Evolutionary conservation across 345 rosid species (phyloP), one percentile per base, ranked within the genome.

Genomic region (Firmiana major): DNA sequence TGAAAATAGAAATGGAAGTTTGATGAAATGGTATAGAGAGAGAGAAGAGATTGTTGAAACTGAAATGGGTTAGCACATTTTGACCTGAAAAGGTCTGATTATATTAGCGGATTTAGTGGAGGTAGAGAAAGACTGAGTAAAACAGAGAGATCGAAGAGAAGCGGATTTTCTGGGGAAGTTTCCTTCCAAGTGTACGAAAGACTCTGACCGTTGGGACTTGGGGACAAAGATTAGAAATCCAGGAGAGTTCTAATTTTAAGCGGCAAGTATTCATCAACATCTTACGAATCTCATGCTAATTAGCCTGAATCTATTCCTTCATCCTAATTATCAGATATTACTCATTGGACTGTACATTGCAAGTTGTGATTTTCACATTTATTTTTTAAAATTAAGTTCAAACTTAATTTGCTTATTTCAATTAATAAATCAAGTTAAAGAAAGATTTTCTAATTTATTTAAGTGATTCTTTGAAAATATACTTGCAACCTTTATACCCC

Each of bases 91-190:
- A 70, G 79, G 89, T 86, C 86, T 79, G 85, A n/a, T 31, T 31
- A 76, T 81, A 49, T 15, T 34, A 77, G 79, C 89, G 87, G 88
- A 81, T 88, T 88, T 83, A 40, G 51, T 79, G 90, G 89, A 53
- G 38, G 60, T 36, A 54, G 63, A 69, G 73, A 46, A 68, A 83
- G 88, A 85, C 85, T 51, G n/a, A 73, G 86, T 87, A 87, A 87
- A 81, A 60, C 58, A 72, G 73, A 73, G 75, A n/a, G 31, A 38
- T 13, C 0, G 67, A 63, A 4, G 34, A 26, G 48, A 28, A 26
- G 17, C 31, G 57, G 48, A 51, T 69, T 58, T 3, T 10, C 9
- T 21, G 31, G 31, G 62, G 34, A 53, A 19, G 22, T 53, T 53
- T 51, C 55, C 55, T 15, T 51, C 55, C 55, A 51, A 51, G 55